These are phyloP conservation scores for Fusarium paranaense DNA, from an alignment of 2,329 filamentous ascomycete genomes.

Conservation along the genomic window DNA sequence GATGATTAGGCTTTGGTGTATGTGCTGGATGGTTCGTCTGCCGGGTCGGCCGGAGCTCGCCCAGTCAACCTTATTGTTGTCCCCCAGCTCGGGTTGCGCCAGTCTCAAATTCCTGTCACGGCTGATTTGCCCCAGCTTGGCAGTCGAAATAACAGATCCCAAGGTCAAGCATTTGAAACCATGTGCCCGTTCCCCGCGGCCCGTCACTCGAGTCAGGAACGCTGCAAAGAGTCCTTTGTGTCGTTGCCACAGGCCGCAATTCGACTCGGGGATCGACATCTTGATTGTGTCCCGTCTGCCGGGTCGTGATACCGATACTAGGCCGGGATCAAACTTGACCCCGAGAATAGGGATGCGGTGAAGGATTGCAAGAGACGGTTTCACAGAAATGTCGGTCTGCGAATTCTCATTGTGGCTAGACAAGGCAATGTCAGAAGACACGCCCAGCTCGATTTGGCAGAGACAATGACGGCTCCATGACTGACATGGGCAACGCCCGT, in stretches of 20 bases:
- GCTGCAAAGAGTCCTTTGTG: not conserved
- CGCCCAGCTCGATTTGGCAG: not conserved
- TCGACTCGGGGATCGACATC: constrained; percentile 8
- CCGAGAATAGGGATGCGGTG: not conserved
- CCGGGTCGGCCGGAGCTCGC: constrained; percentile 6
- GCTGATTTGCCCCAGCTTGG: not conserved
- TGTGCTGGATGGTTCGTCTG: not conserved
- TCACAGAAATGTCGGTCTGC: constrained; percentile 12
- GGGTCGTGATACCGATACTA: not conserved
- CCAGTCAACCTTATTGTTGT: constrained; percentile 5
- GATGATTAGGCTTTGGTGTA: not conserved
- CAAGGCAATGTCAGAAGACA: not conserved
- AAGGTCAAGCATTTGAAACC: not conserved
- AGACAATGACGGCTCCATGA: constrained; percentile 13
- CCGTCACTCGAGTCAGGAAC: constrained; percentile 6
- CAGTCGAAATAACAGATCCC: not conserved
- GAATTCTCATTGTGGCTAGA: not conserved
- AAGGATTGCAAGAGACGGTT: not conserved
- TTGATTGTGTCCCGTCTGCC: not conserved
- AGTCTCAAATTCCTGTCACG: constrained; percentile 1
- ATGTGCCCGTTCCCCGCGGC: not conserved
- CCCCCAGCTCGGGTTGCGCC: not conserved
- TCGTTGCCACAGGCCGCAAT: not conserved
- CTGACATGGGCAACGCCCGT: constrained; percentile 1
- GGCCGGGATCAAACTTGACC: not conserved